Base-by-base conservation (phyloP, 2,329 filamentous ascomycete genomes). In the Arthroderma sp. region DNA sequence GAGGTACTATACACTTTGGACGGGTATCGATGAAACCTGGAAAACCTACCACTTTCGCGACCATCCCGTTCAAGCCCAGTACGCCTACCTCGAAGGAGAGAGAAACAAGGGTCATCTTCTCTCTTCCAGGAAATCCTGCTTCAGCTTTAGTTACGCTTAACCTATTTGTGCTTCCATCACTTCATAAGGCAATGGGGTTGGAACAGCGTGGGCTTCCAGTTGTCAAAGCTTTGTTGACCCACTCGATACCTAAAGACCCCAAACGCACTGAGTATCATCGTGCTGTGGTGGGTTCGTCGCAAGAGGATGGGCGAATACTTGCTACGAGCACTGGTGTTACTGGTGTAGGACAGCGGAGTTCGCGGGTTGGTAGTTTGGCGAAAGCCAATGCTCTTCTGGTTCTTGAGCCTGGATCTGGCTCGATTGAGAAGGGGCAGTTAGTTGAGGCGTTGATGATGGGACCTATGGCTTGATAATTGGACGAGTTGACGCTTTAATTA, bases 11-110 rank as follows among this genome's bases (percentile, higher is more conserved):
- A 63, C 93, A 96, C 71, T 98, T 98, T 65, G 93, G 93, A 23
- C 86, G 93, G 2, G 93, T 98, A 2, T 82, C 86, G 56, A 97
- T 98, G 93, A 98, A 98, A 75, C 93, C 93, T 0, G 93, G 93
- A 3, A 98, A 97, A 72, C 93, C 93, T 1, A 96, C 91, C 0
- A 98, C 93, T 0, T 98, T 98, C 70, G 93, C 93, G 1, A 96
- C 89, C 0, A 80, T 97, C 0, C 84, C 88, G 0, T 75, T 80
- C 66, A 84, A 84, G 62, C 65, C 68, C 4, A 64, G 65, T 13
- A 54, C 63, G n/a, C 57, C 51, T 9, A 25, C 57, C 7, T 56
- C 61, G 38, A 84, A 84, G 70, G 75, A 80, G 41, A 79, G 83
- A 49, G 71, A 82, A 23, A 75, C 74, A 1, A 90, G 87, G 67